Base-by-base conservation (phyloP, 176 grass and related monocot genomes). In the Dactylis glomerata region DNA sequence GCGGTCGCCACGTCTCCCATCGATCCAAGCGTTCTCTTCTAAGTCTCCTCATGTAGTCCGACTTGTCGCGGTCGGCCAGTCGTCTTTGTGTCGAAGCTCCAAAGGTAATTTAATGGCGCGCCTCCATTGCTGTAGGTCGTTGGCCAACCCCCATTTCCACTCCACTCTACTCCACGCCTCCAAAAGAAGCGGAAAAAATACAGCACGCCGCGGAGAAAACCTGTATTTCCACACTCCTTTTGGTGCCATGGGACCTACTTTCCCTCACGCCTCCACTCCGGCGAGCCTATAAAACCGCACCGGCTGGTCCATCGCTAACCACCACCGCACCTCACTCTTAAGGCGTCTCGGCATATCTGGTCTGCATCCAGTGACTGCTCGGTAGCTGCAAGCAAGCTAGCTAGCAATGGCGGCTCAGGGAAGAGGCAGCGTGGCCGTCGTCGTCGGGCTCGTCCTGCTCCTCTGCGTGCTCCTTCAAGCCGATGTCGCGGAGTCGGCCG, bases 111-210 rank as follows among this genome's bases (percentile, higher is more conserved):
- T 63, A 63, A 85, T 85, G 76, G 82, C 82, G 47, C 82, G 87
- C 87, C 82, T 75, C 76, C 68, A n/a, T 81, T 58, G 82, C 67
- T 38, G 82, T 81, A 82, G 87, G 82, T 89, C 68, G 87, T 89
- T 85, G 87, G 82, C 82, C 82, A 66, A 68, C 78, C 49, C 86
- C 68, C n/a, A 8, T 1, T 71, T 71, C 68, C 68, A 71, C 24
- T 28, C 8, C 2, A 58, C 33, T 71, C 68, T 24, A 71, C 68
- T 71, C 38, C 17, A 71, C 22, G 40, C 40, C 23, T 27, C 26
- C 68, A 3, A 5, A 45, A 27, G 68, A 71, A 72, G n/a, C n/a
- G n/a, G n/a, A 46, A 72, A 36, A 11, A 36, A 38, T 13, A 24
- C 0, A 2, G 4, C 64, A 8, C 9, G 2, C 30, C 3, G 15